Conservation (phyloP, 495 filamentous ascomycete genomes). For the Pyronema omphalodes region DNA sequence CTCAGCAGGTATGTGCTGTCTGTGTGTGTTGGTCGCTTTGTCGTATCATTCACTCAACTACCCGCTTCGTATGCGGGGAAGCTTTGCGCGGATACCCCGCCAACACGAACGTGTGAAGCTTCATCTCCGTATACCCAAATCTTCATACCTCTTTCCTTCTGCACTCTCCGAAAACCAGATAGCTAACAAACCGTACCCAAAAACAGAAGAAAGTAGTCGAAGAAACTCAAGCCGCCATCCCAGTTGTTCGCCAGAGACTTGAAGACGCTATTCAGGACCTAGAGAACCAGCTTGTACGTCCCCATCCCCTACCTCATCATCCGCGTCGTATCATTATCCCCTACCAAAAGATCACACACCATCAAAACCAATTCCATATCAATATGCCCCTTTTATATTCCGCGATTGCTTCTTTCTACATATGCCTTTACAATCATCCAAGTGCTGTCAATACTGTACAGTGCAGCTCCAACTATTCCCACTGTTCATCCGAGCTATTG, state of each 20-base stretch:
- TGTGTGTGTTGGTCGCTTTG: background rate
- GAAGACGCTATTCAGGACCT: constrained; percentile 46
- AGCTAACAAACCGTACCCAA: background rate
- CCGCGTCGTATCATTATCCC: constrained; percentile 20
- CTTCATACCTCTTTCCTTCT: background rate
- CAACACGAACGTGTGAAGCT: too few species aligned
- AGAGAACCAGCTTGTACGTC: constrained; percentile 43
- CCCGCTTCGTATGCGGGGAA: background rate
- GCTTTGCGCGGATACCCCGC: background rate
- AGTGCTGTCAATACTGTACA: too few species aligned
- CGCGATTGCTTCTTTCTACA: too few species aligned
- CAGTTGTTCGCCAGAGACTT: constrained; percentile 46
- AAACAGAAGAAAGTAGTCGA: constrained; percentile 51
- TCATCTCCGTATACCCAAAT: background rate
- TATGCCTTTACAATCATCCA: too few species aligned
- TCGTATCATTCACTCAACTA: background rate
- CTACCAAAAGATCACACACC: too few species aligned
- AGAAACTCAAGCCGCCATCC: constrained; percentile 68
- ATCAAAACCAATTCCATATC: too few species aligned
- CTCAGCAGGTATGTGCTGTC: constrained; percentile 51
- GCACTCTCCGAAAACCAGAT: background rate
- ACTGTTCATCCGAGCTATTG: too few species aligned
- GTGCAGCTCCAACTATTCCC: too few species aligned
- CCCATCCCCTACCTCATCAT: constrained; percentile 24
- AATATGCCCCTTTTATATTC: too few species aligned